phyloP scores from a whole-genome alignment of 805 yeast genomes.

The Wickerhamiella kazuoi region DNA sequence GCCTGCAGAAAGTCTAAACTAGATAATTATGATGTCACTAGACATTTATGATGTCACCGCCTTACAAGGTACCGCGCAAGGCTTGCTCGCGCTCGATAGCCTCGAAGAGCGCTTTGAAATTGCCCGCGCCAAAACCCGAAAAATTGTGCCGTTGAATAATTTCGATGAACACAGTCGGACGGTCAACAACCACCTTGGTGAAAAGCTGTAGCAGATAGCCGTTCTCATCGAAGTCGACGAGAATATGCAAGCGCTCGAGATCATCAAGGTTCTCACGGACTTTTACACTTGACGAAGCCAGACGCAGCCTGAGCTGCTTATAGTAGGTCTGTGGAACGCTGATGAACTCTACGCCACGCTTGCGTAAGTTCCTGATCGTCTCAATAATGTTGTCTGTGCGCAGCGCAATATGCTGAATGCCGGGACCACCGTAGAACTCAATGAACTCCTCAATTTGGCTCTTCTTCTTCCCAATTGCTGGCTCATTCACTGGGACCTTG shows the following conservation, averaged over 20 bases:
- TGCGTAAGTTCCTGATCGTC: slow-evolving; percentile 34
- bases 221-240: slow-evolving; percentile 59
- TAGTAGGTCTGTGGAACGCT: slow-evolving; percentile 43
- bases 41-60: no score
- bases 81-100: slow-evolving; percentile 64
- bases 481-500: slow-evolving; percentile 76
- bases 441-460: slow-evolving; percentile 74
- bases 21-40: no score
- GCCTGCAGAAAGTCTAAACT: no score
- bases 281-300: slow-evolving; percentile 27
- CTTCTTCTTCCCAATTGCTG: slow-evolving; percentile 45
- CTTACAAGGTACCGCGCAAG: slow-evolving; percentile 39
- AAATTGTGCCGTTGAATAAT: slow-evolving; percentile 65
- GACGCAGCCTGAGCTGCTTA: slow-evolving; percentile 27
- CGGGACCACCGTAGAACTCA: slow-evolving; percentile 61
- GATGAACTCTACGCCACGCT: slow-evolving; percentile 59
- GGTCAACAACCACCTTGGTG: slow-evolving; percentile 54
- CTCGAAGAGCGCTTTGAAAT: slow-evolving; percentile 66
- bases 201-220: slow-evolving; percentile 71
- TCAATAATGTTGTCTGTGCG: slow-evolving; percentile 41
- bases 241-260: slow-evolving; percentile 35
- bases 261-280: slow-evolving; percentile 36
- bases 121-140: slow-evolving; percentile 80
- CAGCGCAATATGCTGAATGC: slow-evolving; percentile 70
- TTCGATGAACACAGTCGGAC: slow-evolving; percentile 73